phyloP scores from a whole-genome alignment of 495 filamentous ascomycete genomes.

The Tuber magnatum region DNA sequence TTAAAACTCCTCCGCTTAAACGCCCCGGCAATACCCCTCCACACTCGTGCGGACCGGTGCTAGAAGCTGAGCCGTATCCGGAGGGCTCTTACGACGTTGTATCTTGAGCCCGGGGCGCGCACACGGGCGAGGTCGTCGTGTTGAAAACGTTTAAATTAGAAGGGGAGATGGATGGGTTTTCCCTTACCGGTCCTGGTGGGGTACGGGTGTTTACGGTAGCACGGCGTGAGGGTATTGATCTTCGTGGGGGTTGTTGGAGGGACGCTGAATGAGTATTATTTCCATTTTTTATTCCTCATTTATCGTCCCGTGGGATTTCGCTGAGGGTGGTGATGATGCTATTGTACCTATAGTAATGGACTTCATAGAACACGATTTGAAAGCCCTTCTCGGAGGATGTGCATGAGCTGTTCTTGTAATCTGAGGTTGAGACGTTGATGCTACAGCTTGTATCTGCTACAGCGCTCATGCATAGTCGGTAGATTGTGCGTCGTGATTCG shows the following conservation, averaged over 20 bases:
- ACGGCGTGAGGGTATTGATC: constrained; percentile 66
- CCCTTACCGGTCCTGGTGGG: constrained; percentile 84
- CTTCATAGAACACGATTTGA: constrained; percentile 96
- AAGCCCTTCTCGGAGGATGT: constrained; percentile 88
- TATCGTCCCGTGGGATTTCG: neutral
- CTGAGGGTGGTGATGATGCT: constrained; percentile 12
- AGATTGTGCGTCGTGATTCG: constrained; percentile 93
- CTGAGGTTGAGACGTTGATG: constrained; percentile 85
- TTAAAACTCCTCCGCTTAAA: constrained; percentile 53
- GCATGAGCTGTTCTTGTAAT: constrained; percentile 85
- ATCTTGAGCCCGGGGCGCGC: constrained; percentile 69
- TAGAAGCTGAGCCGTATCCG: constrained; percentile 88
- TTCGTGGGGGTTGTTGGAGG: constrained; percentile 80
- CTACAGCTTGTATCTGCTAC: constrained; percentile 75
- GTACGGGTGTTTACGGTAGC: constrained; percentile 61
- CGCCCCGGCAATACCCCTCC: constrained; percentile 63
- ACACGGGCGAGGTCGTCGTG: constrained; percentile 79
- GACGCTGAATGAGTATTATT: constrained; percentile 66
- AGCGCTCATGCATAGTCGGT: constrained; percentile 77
- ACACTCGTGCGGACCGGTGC: constrained; percentile 73
- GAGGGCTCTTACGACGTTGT: constrained; percentile 95
- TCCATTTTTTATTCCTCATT: neutral
- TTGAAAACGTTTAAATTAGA: constrained; percentile 94
- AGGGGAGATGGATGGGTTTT: constrained; percentile 70
- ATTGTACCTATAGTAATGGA: constrained; percentile 95